phyloP scores from a whole-genome alignment of 1,284 basidiomycete species.

The Leccinum ponderosum region DNA sequence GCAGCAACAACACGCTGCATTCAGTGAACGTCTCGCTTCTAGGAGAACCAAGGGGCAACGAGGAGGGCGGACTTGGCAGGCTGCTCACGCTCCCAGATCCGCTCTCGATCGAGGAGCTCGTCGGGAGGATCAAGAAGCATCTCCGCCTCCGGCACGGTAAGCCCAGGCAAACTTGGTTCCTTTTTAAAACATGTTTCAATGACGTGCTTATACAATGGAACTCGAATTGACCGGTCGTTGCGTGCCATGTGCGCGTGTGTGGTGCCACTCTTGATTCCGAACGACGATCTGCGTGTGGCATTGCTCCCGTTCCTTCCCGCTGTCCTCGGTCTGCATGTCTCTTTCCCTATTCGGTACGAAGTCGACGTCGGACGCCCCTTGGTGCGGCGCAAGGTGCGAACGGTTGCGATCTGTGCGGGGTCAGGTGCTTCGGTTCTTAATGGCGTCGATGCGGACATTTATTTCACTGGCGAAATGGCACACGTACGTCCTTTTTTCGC shows the following conservation, averaged over 20 bases:
- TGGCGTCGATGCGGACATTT: slow-evolving; percentile 74
- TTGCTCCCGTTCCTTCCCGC: slow-evolving; percentile 10
- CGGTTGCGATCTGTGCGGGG: slow-evolving; percentile 85
- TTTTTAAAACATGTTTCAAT: slow-evolving; percentile 12
- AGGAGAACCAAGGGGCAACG: slow-evolving; percentile 38
- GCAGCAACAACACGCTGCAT: neutral
- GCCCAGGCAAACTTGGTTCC: slow-evolving; percentile 15
- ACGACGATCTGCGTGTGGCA: slow-evolving; percentile 18
- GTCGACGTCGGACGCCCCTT: slow-evolving; percentile 74
- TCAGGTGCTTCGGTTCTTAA: slow-evolving; percentile 76
- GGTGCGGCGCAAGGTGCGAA: slow-evolving; percentile 39
- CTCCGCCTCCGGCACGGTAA: slow-evolving; percentile 66
- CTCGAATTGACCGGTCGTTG: neutral
- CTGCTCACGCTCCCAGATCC: slow-evolving; percentile 61
- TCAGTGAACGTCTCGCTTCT: slow-evolving; percentile 38
- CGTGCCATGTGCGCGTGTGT: neutral
- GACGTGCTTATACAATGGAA: slow-evolving; percentile 10
- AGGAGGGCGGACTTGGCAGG: slow-evolving; percentile 68
- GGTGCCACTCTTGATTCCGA: slow-evolving; percentile 10
- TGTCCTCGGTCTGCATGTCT: slow-evolving; percentile 1
- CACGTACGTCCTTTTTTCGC: slow-evolving; percentile 56
- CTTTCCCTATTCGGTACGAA: slow-evolving; percentile 34
- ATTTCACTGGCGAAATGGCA: slow-evolving; percentile 90
- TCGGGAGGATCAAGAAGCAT: slow-evolving; percentile 67
- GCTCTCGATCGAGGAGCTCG: slow-evolving; percentile 58